Percentiles rank a stretch among this genome's conserved stretches.
Evolutionary conservation across 768 basidiomycete species (phyloP).

Genomic region (Chiua virens): DNA sequence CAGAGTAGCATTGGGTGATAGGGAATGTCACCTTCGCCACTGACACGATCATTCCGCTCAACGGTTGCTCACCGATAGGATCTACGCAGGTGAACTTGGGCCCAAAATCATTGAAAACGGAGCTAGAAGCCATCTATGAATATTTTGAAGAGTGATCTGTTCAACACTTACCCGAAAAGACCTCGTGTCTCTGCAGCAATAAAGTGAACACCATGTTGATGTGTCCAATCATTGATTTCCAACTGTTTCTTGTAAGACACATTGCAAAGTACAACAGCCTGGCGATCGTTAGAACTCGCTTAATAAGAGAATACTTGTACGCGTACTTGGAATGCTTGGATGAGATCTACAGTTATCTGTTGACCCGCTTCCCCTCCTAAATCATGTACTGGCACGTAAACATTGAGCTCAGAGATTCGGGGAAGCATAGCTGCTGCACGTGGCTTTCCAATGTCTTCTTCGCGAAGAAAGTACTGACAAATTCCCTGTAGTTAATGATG

Average conservation of each 20-base stretch:
- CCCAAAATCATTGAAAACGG: conserved; percentile 97
- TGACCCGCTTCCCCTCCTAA: conserved; percentile 78
- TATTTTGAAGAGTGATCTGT: neutral
- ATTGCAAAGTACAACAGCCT: conserved; percentile 91
- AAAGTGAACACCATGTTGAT: conserved; percentile 85
- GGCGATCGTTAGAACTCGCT: conserved; percentile 8
- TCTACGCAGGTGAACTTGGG: conserved; percentile 93
- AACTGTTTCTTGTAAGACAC: conserved; percentile 77
- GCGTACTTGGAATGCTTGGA: conserved; percentile 86
- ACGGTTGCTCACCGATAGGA: conserved; percentile 94
- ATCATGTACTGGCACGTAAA: conserved; percentile 91
- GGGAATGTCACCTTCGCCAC: conserved; percentile 67
- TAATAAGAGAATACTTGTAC: neutral
- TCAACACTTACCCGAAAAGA: conserved; percentile 76
- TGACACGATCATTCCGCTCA: conserved; percentile 94
- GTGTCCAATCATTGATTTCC: conserved; percentile 96
- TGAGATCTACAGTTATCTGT: conserved; percentile 73
- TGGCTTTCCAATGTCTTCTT: conserved; percentile 83
- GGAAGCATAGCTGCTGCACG: conserved; percentile 83
- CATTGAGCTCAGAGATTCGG: conserved; percentile 91
- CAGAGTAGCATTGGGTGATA: neutral
- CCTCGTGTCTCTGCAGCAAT: conserved; percentile 90
- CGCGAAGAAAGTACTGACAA: conserved; percentile 86
- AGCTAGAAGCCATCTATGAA: conserved; percentile 43
- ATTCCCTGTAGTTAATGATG: conserved; percentile 7